phyloP scores from a whole-genome alignment of 306 rosid species.

The Luffa aegyptiaca region DNA sequence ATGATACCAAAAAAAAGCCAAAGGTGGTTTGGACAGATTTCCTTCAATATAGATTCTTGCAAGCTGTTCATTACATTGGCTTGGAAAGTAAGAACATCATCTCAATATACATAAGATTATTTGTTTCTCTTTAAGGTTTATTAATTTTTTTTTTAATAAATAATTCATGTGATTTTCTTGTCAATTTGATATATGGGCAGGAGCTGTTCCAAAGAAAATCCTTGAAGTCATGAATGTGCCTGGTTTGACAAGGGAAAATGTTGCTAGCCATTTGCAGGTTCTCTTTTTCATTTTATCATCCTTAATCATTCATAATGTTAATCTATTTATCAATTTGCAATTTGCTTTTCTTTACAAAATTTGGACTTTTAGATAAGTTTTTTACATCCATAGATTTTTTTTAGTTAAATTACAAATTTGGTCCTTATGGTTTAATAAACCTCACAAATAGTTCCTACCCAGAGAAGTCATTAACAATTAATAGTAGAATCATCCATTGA shows the following conservation, averaged over 20 bases:
- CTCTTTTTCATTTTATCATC: neutral
- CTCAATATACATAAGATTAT: neutral
- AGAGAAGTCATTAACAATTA: no score
- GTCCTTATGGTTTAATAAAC: no score
- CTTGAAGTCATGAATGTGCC: constrained; percentile 17
- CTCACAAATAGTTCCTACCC: no score
- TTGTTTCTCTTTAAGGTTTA: neutral
- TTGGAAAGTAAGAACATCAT: constrained; percentile 15
- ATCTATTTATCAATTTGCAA: neutral
- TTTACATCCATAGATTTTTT: no score
- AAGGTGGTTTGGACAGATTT: constrained; percentile 17
- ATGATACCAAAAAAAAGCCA: neutral
- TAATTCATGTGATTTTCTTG: no score
- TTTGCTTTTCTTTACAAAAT: neutral
- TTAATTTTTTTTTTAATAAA: neutral
- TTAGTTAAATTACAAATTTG: no score
- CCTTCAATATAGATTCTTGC: constrained; percentile 12
- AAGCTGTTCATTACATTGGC: constrained; percentile 18
- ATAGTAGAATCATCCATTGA: neutral
- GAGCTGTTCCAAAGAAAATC: constrained; percentile 20
- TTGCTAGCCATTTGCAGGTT: constrained; percentile 26
- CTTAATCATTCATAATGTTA: neutral
- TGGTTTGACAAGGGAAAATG: constrained; percentile 9
- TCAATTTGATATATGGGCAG: neutral
- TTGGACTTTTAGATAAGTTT: neutral